Base-by-base conservation (phyloP, 371 early-diverging fungal genomes). In the Mortierella sp. region DNA sequence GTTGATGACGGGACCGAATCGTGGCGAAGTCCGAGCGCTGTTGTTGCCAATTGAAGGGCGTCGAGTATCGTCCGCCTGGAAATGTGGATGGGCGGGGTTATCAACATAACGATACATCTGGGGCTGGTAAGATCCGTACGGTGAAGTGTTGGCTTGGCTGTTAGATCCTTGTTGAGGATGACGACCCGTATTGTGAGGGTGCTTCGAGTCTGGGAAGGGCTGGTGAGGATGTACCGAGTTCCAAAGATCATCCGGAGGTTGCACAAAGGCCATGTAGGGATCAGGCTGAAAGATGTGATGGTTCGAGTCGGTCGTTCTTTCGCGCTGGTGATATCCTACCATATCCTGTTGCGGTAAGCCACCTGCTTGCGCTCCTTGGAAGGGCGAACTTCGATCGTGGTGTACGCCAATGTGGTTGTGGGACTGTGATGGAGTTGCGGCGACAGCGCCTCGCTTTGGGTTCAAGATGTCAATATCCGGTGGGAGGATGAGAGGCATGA, bases 131-230 rank as follows among this genome's bases (percentile, higher is more conserved):
- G 81, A 55, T 31, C 81, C 81, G 72, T 79, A 81, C 16, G 84
- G 81, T 3, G 84, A 80, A 0, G 84, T 55, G 45, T 74, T 79
- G n/a, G 75, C 44, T 10, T 80, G 54, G 28, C 31, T 68, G 44
- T 38, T 68, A 9, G 77, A 7, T 3, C 74, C 74, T 19, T 77
- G 84, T 1, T 70, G 79, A 4, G 83, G 79, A 44, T 73, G 80
- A 7, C 84, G 78, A 31, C 79, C 74, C 6, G 79, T 81, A 38
- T 72, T 81, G 50, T 84, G 84, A 28, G 84, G 84, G 50, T 81
- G 84, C 26, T 84, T 84, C n/a, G 84, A 81, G 55, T 84, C 84
- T 10, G 84, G 81, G 45, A 76, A 78, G 11, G 84, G 84, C 44
- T 84, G 81, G 31, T 84, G 81, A 19, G 84, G 84, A 24, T 84